Evolutionary conservation across 495 filamentous ascomycete species (phyloP), one percentile per base, ranked within the genome.

Genomic region (Xylaria flabelliformis): DNA sequence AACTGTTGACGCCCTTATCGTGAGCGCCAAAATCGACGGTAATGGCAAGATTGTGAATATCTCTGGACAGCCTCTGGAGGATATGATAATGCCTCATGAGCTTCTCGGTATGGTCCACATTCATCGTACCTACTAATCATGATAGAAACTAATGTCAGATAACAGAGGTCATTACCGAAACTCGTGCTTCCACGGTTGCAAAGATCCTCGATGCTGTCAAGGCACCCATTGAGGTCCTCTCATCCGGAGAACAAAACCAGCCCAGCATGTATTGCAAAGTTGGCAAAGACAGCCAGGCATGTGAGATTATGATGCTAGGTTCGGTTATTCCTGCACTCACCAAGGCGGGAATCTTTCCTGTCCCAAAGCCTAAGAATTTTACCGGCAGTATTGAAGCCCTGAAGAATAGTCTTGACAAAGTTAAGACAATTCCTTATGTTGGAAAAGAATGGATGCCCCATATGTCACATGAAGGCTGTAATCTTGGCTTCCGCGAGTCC

Each of bases 281-380:
- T 4, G 44, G 36, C 17, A 62, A 50, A 36, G 66, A 72, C 36
- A 44, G 5, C 4, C 15, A 70, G 15, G 62, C 62, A 41, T 75
- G 74, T 36, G 74, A 75, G 39, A 29, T 44, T 9, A 75, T 75
- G 74, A 70, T 75, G 74, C 41, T 75, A 3, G 74, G 74, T 44
- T 75, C 74, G 12, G 34, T 41, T 5, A 55, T 75, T n/a, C 42
- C 74, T 24, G 15, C 3, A 39, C 58, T 75, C 12, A 42, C 67
- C 1, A 62, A 59, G 26, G 66, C 32, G 0, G 55, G 70, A 5
- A 50, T 75, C 15, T 75, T 70, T 48, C 74, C 74, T 24, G 24
- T 71, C 63, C 73, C 74, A 9, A 65, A 70, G 9, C 36, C 73
- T 4, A 21, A 69, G 21, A 58, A 56, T 29, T 74, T 68, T 51